Conservation (phyloP, 345 rosid species). For the Schrenkiella parvula region DNA sequence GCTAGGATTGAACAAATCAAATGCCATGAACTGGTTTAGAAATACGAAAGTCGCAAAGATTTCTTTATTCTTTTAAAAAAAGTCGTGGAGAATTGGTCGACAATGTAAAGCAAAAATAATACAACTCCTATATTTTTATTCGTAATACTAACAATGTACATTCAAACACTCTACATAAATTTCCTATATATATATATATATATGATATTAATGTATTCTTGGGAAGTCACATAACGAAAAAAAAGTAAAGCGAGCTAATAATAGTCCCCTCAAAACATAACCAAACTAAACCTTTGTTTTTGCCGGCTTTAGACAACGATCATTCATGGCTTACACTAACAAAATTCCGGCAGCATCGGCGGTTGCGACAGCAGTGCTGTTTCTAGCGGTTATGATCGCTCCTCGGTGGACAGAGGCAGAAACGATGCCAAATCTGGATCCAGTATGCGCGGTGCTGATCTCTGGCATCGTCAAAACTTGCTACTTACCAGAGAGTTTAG, state of each 20-base stretch:
- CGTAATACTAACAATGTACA: neutral
- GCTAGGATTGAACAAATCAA: too few species aligned
- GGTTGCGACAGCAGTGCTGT: slow-evolving; percentile 11
- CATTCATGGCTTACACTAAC: slow-evolving; percentile 13
- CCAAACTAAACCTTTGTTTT: neutral
- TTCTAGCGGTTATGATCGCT: neutral
- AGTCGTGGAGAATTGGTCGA: slow-evolving; percentile 10
- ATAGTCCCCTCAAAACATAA: neutral
- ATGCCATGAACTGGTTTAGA: neutral
- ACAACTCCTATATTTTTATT: neutral
- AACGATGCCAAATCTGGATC: slow-evolving; percentile 12
- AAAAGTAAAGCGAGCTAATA: neutral
- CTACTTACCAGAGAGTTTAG: neutral
- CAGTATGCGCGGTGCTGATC: neutral
- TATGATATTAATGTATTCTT: neutral
- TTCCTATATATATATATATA: neutral
- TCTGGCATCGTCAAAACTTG: neutral
- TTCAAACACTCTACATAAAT: neutral
- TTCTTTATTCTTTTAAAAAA: too few species aligned
- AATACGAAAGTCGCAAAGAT: neutral
- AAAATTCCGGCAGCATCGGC: neutral
- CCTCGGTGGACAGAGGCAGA: slow-evolving; percentile 17
- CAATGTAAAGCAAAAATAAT: neutral
- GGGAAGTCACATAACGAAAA: neutral
- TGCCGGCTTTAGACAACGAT: neutral